phyloP scores from a whole-genome alignment of 2,329 filamentous ascomycete genomes.

The Penicillium fuscoglaucum region DNA sequence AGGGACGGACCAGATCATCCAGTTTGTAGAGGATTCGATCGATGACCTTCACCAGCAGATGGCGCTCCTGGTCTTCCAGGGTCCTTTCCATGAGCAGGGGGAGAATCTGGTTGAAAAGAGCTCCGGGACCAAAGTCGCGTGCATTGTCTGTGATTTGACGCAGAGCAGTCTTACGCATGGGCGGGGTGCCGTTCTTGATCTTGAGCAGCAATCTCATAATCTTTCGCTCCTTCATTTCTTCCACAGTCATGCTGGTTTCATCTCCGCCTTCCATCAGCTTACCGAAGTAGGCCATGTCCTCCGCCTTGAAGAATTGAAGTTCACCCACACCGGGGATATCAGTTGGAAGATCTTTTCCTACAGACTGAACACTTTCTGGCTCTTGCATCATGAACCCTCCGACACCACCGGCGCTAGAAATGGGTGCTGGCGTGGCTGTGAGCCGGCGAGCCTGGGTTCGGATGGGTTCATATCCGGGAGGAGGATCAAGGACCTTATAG shows the following conservation, averaged over 20 bases:
- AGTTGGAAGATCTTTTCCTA: constrained; percentile 88
- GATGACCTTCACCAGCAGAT: constrained; percentile 98
- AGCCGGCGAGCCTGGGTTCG: constrained; percentile 74
- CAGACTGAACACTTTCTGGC: constrained; percentile 75
- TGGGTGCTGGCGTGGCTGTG: constrained; percentile 69
- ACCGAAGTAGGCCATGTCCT: constrained; percentile 98
- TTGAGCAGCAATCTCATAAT: constrained; percentile 97
- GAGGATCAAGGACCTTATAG: constrained; percentile 87
- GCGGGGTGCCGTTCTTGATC: constrained; percentile 98
- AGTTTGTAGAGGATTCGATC: constrained; percentile 98
- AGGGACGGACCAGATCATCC: constrained; percentile 92
- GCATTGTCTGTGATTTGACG: constrained; percentile 98
- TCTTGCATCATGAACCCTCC: constrained; percentile 98
- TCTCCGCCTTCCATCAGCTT: constrained; percentile 94
- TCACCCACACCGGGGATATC: constrained; percentile 96
- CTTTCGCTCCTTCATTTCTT: constrained; percentile 95
- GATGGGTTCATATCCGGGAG: constrained; percentile 85
- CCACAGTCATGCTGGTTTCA: constrained; percentile 86
- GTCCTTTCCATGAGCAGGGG: constrained; percentile 98
- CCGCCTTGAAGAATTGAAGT: constrained; percentile 95
- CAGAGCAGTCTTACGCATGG: constrained; percentile 97
- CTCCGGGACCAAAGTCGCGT: constrained; percentile 87
- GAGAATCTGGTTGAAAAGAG: constrained; percentile 95
- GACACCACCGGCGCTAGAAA: constrained; percentile 57
- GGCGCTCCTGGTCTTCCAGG: constrained; percentile 94